A percentile compares a stretch with the other conserved stretches of the same genome.
Evolutionary conservation across 306 rosid genomes (phyloP).

Genomic region (Hippophae gyantsensis): DNA sequence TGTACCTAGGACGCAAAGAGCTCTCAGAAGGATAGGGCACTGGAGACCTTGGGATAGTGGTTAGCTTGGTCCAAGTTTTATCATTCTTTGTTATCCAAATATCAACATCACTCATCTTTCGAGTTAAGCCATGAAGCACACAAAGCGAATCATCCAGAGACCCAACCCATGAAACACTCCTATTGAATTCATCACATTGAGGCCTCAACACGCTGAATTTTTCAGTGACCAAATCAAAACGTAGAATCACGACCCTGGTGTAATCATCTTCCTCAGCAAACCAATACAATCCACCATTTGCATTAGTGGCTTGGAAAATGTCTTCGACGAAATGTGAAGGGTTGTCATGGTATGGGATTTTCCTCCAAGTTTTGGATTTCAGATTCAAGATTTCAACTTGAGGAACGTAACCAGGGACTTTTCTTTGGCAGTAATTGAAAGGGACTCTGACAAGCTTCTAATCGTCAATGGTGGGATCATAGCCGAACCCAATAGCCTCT

Average conservation of each 20-base stretch:
- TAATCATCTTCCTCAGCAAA: conserved; percentile 12
- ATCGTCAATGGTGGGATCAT: conserved; percentile 9
- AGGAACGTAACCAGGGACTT: conserved; percentile 13
- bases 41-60: conserved; percentile 6
- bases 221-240: conserved; percentile 27
- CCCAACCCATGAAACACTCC: conserved; percentile 26
- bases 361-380: conserved; percentile 20
- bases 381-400: conserved; percentile 21
- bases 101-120: conserved; percentile 19
- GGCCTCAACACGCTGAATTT: conserved; percentile 22
- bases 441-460: conserved; percentile 32
- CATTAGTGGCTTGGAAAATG: conserved; percentile 24
- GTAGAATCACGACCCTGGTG: conserved; percentile 11
- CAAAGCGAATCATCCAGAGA: conserved; percentile 18
- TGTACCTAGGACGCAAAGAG: conserved; percentile 9
- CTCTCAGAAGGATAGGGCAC: conserved; percentile 5
- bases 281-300: conserved; percentile 31
- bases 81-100: conserved; percentile 29
- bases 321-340: conserved; percentile 29
- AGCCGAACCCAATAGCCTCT: conserved; percentile 29
- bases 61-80: conserved; percentile 20
- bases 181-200: conserved; percentile 9
- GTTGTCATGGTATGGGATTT: conserved; percentile 22
- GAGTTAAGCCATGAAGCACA: conserved; percentile 13
- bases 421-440: conserved; percentile 22